Evolutionary conservation across 371 early-diverging fungal species (phyloP).

Genomic region (Syncephalastrum contaminatum): DNA sequence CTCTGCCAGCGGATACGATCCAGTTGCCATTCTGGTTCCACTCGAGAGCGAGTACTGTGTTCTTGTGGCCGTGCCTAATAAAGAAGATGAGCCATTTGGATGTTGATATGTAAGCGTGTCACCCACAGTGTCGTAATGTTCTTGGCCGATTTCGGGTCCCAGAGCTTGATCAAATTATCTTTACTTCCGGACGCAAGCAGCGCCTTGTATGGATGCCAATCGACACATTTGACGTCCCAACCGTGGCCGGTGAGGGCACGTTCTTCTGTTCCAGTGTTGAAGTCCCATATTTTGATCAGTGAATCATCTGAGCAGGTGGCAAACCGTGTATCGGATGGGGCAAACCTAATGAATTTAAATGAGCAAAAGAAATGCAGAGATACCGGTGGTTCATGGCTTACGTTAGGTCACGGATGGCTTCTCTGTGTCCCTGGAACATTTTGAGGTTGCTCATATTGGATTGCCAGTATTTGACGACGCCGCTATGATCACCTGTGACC

Average conservation of each 20-base stretch:
- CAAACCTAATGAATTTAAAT: constrained; percentile 27
- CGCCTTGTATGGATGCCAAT: constrained; percentile 98
- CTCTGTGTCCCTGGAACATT: constrained; percentile 90
- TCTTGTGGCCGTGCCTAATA: constrained; percentile 93
- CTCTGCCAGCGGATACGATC: constrained; percentile 94
- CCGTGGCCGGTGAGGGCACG: constrained; percentile 91
- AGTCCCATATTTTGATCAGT: constrained; percentile 97
- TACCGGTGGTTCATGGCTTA: constrained; percentile 20
- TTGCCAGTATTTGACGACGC: constrained; percentile 99
- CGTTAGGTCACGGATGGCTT: constrained; percentile 91
- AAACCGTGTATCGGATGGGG: constrained; percentile 87
- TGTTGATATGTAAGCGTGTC: background rate
- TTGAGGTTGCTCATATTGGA: constrained; percentile 98
- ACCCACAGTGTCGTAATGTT: constrained; percentile 88
- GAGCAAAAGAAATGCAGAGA: background rate
- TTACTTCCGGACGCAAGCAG: constrained; percentile 98
- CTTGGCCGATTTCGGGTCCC: constrained; percentile 98
- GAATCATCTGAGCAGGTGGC: constrained; percentile 98
- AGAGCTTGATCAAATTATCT: constrained; percentile 97
- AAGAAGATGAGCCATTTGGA: background rate
- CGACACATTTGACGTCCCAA: constrained; percentile 99
- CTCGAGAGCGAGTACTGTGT: constrained; percentile 87
- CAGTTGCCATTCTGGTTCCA: constrained; percentile 99
- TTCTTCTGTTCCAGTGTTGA: constrained; percentile 90
- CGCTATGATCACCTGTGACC: constrained; percentile 95